Base-by-base conservation (phyloP, 441 rosid genomes). In the Raphanus hybrid region DNA sequence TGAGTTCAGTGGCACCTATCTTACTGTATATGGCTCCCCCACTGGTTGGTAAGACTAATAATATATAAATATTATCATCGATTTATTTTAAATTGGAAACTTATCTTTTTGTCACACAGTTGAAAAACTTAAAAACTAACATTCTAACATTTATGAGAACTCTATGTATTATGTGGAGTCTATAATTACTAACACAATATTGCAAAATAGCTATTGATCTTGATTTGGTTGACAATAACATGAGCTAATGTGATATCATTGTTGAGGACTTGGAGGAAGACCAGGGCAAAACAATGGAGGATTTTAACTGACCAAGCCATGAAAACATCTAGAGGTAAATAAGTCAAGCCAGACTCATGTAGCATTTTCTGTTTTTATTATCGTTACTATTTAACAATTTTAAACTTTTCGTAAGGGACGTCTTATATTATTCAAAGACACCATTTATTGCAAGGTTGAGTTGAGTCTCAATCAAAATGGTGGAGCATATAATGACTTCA, bases 401-500 rank as follows among this genome's bases (percentile, higher is more conserved):
- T 65, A 26, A 58, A 6, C 6, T 71, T 71, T 73, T 78, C 77
- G 74, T 67, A 50, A 41, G 2, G 65, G 77, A 74, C 78, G 26
- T 41, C 16, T 57, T 61, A 55, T 62, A 74, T 79, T 39, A 73
- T 54, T 74, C 37, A 26, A 65, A 8, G 76, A 70, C 82, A 58
- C 60, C 68, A 75, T 65, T 80, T 59, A 80, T 65, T 75, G 69
- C 41, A 75, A 52, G 79, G 35, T 48, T 75, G 79, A 80, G 73
- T 34, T 35, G 73, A 35, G 82, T 80, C 82, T 59, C 76, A 70
- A 80, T 80, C 79, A 66, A 70, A 69, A 52, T 14, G 62, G 10
- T 20, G 70, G 60, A 43, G 64, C 72, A 75, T 50, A 59, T 65
- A 80, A 76, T 75, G 82, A 79, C 75, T 80, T 66, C 73, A 75